phyloP scores from a whole-genome alignment of 2,329 filamentous ascomycete genomes.

The Golovinomyces cichoracearum region DNA sequence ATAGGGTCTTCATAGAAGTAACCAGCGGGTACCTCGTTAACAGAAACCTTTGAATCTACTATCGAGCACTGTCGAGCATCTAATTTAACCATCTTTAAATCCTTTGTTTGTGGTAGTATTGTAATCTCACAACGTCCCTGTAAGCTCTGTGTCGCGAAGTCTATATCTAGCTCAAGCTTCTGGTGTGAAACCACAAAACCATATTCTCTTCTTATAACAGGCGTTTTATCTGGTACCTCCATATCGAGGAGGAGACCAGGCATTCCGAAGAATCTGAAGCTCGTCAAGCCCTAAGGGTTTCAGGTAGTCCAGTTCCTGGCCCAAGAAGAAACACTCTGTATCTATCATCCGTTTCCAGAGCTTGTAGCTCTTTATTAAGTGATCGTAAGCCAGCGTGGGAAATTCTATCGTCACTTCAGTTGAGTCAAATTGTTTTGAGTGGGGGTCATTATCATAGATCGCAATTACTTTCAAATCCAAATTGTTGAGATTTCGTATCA shows the following conservation, averaged over 20 bases:
- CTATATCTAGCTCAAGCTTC: conserved; percentile 68
- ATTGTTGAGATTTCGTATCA: not conserved
- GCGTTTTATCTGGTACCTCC: conserved; percentile 4
- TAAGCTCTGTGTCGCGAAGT: conserved; percentile 51
- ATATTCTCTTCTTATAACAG: conserved; percentile 7
- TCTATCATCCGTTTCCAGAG: conserved; percentile 9
- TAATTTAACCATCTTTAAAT: conserved; percentile 30
- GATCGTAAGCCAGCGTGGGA: not conserved
- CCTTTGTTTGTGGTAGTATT: conserved; percentile 30
- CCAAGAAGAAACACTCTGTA: conserved; percentile 6
- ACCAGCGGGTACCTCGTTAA: conserved; percentile 18
- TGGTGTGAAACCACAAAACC: conserved; percentile 44
- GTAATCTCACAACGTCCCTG: conserved; percentile 61
- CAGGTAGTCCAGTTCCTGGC: conserved; percentile 7
- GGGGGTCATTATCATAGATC: not conserved
- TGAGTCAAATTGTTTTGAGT: not conserved
- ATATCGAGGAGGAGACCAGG: conserved; percentile 10
- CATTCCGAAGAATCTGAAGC: conserved; percentile 5
- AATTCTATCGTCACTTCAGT: not conserved
- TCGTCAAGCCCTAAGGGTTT: not conserved
- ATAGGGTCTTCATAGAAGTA: conserved; percentile 33
- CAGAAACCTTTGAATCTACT: conserved; percentile 25
- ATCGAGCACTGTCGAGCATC: conserved; percentile 38
- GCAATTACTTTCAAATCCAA: not conserved
- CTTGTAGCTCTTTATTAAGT: not conserved